Conservation (phyloP, 176 grass and related monocot genomes). For the Aegilops speltoides region DNA sequence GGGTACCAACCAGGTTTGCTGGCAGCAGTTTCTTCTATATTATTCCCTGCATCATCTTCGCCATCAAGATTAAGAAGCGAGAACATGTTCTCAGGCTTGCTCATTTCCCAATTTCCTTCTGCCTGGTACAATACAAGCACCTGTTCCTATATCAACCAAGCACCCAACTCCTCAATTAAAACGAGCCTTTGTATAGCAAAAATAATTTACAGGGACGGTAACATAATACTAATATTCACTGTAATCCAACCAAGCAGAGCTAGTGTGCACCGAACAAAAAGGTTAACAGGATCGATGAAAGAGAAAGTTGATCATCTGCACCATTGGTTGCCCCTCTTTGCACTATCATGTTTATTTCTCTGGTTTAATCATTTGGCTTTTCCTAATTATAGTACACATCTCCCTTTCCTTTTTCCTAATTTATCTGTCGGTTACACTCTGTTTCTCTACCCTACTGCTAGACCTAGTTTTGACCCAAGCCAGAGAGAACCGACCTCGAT, state of each 20-base stretch:
- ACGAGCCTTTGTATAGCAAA: neutral
- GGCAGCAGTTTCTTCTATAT: conserved; percentile 1
- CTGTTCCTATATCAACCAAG: neutral
- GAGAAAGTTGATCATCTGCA: neutral
- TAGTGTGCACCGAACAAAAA: neutral
- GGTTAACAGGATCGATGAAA: neutral
- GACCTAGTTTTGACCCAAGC: neutral
- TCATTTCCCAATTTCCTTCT: conserved; percentile 22
- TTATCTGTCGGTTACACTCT: neutral
- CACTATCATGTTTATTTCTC: neutral
- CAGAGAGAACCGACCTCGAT: too few relatives aligned
- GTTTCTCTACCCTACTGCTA: neutral
- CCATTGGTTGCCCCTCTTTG: neutral
- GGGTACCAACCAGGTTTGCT: conserved; percentile 27
- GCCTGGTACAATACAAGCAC: neutral
- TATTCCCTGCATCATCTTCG: conserved; percentile 36
- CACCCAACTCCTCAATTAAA: neutral
- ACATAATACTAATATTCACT: neutral
- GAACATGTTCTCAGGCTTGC: conserved; percentile 44
- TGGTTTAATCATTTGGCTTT: neutral
- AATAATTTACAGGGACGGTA: neutral
- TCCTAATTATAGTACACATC: neutral
- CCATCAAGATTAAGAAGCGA: conserved; percentile 42
- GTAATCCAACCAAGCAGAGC: neutral
- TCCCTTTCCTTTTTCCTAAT: too few relatives aligned